Base-by-base conservation (phyloP, 1,284 basidiomycete species). In the Rhodotorula sp. region DNA sequence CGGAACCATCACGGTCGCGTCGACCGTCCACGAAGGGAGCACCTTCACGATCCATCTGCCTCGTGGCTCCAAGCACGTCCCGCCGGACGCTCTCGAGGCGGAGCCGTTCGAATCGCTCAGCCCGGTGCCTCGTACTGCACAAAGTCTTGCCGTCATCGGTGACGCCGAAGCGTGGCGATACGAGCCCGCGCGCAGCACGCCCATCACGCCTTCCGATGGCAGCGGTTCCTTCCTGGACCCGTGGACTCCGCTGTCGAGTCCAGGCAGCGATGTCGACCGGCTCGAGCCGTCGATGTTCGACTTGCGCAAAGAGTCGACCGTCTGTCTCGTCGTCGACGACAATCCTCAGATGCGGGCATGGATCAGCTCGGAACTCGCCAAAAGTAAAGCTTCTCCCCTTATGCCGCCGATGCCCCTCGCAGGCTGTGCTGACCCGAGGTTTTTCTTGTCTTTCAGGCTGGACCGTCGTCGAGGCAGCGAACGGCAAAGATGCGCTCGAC, bases 1-100 rank as follows among this genome's bases (percentile, higher is more conserved):
- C 3, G 83, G 83, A 8, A 76, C 71, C 0, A 74, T 84, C 57
- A 79, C 80, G 18, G 80, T 84, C 39, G 79, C 81, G 26, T 69
- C 59, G 23, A 66, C 72, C 29, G 20, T 70, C 18, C 70, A 62
- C 20, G 23, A 49, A 3, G 78, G 78, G 16, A 68, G 64, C 4
- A 76, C 70, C 1, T 79, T 77, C 66, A 69, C 65, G 29, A 66
- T 49, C 8, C 65, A 47, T 3, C 48, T 61, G 7, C 49, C 62
- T 16, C 71, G 77, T 8, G 78, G 78, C 0, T 75, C 65, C 20
- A 62, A 54, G 5, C 78, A 79, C 46, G 65, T 79, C 0, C 72
- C 73, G 16, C 54, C 39, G 23, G 69, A 68, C 1, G 63, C 62
- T 15, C 58, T 77, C 56, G 47, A 62, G 5, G 51, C 67, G 26